Percentiles rank a stretch among this genome's conserved stretches.
Conservation (phyloP, 192 early-diverging fungal species). For the Coemansia sp. region DNA sequence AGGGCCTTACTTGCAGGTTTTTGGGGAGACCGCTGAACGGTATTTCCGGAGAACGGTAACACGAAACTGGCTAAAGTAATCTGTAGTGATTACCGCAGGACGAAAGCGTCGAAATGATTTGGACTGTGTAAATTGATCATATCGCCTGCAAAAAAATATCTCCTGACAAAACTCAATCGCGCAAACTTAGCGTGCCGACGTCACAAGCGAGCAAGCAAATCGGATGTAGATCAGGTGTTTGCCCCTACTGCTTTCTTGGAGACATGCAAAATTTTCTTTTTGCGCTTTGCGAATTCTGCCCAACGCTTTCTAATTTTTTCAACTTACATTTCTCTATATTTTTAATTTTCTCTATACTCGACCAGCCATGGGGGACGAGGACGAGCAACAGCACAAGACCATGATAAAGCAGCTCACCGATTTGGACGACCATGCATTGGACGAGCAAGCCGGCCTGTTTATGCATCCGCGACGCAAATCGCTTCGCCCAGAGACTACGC, state of each 20-base stretch:
- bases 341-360: not conserved
- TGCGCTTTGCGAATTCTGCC: not conserved
- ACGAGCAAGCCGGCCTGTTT: slow-evolving; percentile 57
- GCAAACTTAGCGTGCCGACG: not conserved
- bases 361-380: slow-evolving; percentile 32
- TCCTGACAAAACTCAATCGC: no score
- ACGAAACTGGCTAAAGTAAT: not conserved
- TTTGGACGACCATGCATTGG: slow-evolving; percentile 56
- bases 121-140: no score
- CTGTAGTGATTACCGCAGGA: not conserved
- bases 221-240: not conserved
- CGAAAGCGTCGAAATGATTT: not conserved
- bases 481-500: slow-evolving; percentile 38
- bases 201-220: not conserved
- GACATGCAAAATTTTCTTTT: not conserved
- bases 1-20: not conserved
- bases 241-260: not conserved
- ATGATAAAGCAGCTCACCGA: slow-evolving; percentile 60
- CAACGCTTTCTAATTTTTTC: not conserved
- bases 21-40: not conserved
- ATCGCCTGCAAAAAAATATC: no score
- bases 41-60: not conserved
- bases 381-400: slow-evolving; percentile 52
- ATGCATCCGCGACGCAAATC: slow-evolving; percentile 52
- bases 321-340: not conserved